Evolutionary conservation across 2,329 filamentous ascomycete genomes (phyloP), one percentile per base, ranked within the genome.

Genomic region (Pestalotiopsis fici): DNA sequence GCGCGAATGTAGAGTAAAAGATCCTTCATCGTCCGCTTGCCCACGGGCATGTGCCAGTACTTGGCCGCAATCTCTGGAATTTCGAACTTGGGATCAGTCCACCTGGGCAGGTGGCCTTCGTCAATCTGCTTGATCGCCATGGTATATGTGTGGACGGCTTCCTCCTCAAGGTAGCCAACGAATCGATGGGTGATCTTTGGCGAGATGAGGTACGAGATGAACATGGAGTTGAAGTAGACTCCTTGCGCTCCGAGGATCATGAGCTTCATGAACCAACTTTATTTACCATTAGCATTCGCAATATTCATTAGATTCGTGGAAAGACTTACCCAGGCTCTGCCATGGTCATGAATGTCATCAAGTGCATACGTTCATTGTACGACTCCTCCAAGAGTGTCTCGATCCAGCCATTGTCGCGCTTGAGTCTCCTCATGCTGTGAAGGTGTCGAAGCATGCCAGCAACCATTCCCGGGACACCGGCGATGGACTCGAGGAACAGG

Each of bases 321-420:
- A 11, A 12, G 11, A 57, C 63, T n/a, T 47, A 69, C 64, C 92
- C 92, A 3, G 93, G 93, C 72, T 94, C 87, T 67, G 91, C 92
- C 86, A 97, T 92, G 81, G 97, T 97, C 79, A 99, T 90, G 80
- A 98, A 98, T 0, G 93, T 96, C 35, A 97, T 83, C 1, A 97
- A 88, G 75, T 97, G 94, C 94, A 98, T 98, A 28, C 95, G 87
- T 80, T 97, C 94, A 78, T 97, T 97, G 81, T 93, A 97, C 70
- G 91, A 93, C 82, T 97, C 94, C 79, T 97, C 94, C 1, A 97
- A 87, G 9, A 97, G 84, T 0, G 93, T 95, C 80, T 97, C 94
- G 77, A 99, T 98, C 93, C 92, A 98, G 75, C 96, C 96, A 74
- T 98, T 97, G 78, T 98, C 95, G 66, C 95, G 86, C 85, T 94